phyloP scores from a whole-genome alignment of 192 early-diverging fungal species.

The Mortierella hygrophila region DNA sequence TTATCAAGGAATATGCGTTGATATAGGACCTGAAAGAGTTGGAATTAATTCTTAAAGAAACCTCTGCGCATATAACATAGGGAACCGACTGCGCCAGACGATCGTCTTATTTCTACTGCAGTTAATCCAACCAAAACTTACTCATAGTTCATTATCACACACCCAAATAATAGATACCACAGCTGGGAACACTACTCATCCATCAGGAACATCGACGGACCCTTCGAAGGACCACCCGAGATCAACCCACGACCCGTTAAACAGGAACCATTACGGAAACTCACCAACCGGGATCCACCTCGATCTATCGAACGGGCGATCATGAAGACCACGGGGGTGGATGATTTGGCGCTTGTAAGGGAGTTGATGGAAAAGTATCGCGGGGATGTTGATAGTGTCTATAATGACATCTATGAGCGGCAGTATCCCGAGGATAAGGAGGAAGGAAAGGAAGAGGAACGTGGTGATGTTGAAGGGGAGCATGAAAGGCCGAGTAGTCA shows the following conservation, averaged over 20 bases:
- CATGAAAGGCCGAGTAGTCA: background rate
- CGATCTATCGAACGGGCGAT: slow-evolving; percentile 68
- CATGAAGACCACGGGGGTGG: slow-evolving; percentile 65
- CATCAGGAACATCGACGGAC: slow-evolving; percentile 74
- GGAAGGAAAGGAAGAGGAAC: background rate
- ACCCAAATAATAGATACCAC: slow-evolving; percentile 65
- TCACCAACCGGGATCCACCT: slow-evolving; percentile 37
- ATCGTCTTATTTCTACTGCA: background rate
- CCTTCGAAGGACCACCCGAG: slow-evolving; percentile 70
- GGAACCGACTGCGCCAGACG: background rate
- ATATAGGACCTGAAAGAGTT: no score
- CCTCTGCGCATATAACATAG: background rate
- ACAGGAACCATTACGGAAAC: slow-evolving; percentile 29
- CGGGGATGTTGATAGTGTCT: slow-evolving; percentile 63
- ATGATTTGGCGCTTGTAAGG: slow-evolving; percentile 62
- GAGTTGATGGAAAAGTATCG: slow-evolving; percentile 60
- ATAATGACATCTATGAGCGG: slow-evolving; percentile 63
- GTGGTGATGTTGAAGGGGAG: background rate
- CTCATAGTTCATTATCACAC: background rate
- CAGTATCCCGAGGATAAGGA: background rate
- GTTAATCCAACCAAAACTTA: background rate
- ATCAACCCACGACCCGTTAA: slow-evolving; percentile 54
- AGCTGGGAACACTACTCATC: slow-evolving; percentile 86
- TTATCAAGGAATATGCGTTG: background rate
- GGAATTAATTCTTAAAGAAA: no score